Percentiles rank a stretch among this genome's conserved stretches.
phyloP scores from a whole-genome alignment of 2,329 filamentous ascomycete species.

The Colletotrichum destructivum region DNA sequence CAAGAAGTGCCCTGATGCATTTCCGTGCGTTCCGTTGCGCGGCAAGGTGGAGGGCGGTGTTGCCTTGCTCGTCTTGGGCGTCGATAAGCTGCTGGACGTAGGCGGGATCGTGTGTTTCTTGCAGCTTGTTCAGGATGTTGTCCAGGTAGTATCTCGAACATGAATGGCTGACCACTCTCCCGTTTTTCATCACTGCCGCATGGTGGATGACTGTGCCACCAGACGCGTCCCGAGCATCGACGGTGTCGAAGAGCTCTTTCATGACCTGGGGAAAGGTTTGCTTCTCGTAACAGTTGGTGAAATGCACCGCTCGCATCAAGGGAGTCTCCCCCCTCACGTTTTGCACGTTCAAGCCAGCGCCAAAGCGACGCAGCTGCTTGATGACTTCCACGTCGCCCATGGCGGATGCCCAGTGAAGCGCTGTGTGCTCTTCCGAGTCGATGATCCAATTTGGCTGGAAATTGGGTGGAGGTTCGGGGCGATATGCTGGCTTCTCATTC shows the following conservation, averaged over 20 bases:
- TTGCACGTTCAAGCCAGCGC: constrained; percentile 79
- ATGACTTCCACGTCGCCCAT: constrained; percentile 98
- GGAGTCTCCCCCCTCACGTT: constrained; percentile 88
- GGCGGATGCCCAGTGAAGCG: constrained; percentile 95
- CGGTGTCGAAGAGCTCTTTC: constrained; percentile 85
- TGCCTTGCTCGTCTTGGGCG: constrained; percentile 86
- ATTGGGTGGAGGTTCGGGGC: constrained; percentile 84
- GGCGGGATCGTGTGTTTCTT: constrained; percentile 81
- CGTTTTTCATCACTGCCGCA: constrained; percentile 89
- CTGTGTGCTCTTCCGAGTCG: constrained; percentile 92
- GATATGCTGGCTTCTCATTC: constrained; percentile 80
- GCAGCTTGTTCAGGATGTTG: constrained; percentile 88
- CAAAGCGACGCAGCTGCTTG: constrained; percentile 86
- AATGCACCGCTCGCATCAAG: constrained; percentile 93
- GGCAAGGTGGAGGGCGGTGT: constrained; percentile 84
- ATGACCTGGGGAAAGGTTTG: constrained; percentile 89
- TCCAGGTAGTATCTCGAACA: constrained; percentile 96
- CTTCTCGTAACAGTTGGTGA: constrained; percentile 97
- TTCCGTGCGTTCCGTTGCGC: constrained; percentile 91
- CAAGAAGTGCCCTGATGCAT: constrained; percentile 84
- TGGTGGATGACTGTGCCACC: constrained; percentile 95
- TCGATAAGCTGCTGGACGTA: constrained; percentile 86
- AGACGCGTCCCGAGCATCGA: constrained; percentile 83
- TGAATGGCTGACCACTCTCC: constrained; percentile 84
- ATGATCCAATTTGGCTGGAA: constrained; percentile 95